phyloP scores from a whole-genome alignment of 2,329 filamentous ascomycete species.

The Talaromyces albobiverticillius region DNA sequence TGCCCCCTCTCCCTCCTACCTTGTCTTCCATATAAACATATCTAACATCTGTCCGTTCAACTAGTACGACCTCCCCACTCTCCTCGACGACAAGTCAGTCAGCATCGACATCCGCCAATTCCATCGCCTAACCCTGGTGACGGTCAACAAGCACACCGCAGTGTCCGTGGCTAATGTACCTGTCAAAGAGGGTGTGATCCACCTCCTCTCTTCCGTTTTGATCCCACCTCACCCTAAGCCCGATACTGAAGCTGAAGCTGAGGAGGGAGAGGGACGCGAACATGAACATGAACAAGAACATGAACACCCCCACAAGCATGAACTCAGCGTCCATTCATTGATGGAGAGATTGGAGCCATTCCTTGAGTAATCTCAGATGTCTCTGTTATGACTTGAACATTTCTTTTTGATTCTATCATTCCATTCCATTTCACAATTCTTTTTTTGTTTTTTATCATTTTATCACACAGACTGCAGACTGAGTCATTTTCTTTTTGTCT shows the following conservation, averaged over 20 bases:
- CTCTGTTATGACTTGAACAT: background rate
- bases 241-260: background rate
- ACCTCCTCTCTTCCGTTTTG: conserved; percentile 67
- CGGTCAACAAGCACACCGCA: conserved; percentile 67
- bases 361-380: conserved; percentile 9
- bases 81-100: conserved; percentile 64
- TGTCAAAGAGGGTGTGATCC: conserved; percentile 76
- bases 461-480: background rate
- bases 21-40: background rate
- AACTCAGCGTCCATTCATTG: conserved; percentile 16
- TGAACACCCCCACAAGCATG: conserved; percentile 1
- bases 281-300: background rate
- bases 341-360: conserved; percentile 16
- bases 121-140: conserved; percentile 66
- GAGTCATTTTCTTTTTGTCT: background rate
- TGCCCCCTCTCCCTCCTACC: no score
- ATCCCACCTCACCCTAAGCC: conserved; percentile 60
- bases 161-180: conserved; percentile 68
- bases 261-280: background rate
- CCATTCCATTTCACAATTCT: background rate
- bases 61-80: conserved; percentile 64
- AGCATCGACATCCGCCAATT: conserved; percentile 68
- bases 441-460: no score
- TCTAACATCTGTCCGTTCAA: background rate
- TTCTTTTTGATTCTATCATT: background rate